phyloP scores from a whole-genome alignment of 2,329 filamentous ascomycete species.

The Colletotrichum godetiae region DNA sequence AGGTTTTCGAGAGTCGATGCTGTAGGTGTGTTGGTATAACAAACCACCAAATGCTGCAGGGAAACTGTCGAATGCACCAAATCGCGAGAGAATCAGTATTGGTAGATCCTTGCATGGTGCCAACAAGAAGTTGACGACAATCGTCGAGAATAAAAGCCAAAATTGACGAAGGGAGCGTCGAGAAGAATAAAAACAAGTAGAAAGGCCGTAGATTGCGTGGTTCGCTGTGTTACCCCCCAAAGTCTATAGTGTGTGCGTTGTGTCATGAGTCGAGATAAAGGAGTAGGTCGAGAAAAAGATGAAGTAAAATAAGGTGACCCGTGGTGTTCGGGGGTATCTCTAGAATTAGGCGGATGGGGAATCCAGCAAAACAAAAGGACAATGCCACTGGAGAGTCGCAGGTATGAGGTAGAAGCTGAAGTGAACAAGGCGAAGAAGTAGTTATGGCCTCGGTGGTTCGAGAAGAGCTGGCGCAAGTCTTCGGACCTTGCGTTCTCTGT shows the following conservation, averaged over 20 bases:
- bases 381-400: conserved; percentile 12
- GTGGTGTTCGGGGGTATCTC: conserved; percentile 38
- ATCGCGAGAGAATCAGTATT: neutral
- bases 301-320: conserved; percentile 26
- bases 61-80: neutral
- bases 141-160: conserved; percentile 15
- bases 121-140: neutral
- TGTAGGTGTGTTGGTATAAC: neutral
- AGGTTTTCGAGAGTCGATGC: neutral
- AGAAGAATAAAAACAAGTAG: conserved; percentile 1
- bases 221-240: conserved; percentile 15
- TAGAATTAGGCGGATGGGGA: conserved; percentile 36
- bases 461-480: conserved; percentile 15
- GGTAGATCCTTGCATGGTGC: neutral
- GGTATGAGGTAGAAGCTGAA: conserved; percentile 4
- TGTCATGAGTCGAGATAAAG: conserved; percentile 31
- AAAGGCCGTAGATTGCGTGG: conserved; percentile 29
- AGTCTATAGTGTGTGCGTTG: conserved; percentile 30
- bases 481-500: conserved; percentile 14
- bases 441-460: conserved; percentile 1
- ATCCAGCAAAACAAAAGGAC: conserved; percentile 27
- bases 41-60: neutral
- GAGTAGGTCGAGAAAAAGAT: conserved; percentile 9
- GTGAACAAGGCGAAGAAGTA: neutral
- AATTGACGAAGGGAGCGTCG: neutral